A percentile compares a stretch with the other conserved stretches of the same genome.
Evolutionary conservation across 163 green algal species (phyloP).

Genomic region (Chloroidium sp.): DNA sequence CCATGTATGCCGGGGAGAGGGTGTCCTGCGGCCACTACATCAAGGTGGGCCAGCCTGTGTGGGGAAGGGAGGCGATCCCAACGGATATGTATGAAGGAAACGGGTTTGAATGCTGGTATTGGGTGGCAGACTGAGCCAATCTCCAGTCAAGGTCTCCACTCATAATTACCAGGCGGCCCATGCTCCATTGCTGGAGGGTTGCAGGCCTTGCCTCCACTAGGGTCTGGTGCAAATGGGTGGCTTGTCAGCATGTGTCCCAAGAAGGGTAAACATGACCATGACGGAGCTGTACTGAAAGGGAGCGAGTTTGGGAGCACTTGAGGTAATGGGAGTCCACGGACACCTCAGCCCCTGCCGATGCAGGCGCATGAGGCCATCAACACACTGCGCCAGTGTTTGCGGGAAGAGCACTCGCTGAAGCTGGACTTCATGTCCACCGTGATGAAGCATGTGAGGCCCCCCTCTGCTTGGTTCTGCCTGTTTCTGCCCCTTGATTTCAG

Average conservation of each 20-base stretch:
- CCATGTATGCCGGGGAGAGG: conserved; percentile 41
- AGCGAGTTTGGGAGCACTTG: not conserved
- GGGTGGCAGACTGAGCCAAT: too few species aligned
- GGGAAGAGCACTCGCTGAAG: conserved; percentile 36
- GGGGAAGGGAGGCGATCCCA: not conserved
- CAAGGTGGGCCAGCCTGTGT: not conserved
- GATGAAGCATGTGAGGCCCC: conserved; percentile 28
- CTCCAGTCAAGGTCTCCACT: too few species aligned
- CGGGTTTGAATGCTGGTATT: too few species aligned
- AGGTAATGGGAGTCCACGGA: not conserved
- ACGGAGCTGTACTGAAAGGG: not conserved
- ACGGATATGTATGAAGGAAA: not conserved
- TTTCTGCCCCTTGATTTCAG: too few species aligned
- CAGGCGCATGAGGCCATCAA: conserved; percentile 23
- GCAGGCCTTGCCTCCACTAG: too few species aligned
- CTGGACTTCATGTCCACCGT: conserved; percentile 38
- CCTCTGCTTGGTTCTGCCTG: too few species aligned
- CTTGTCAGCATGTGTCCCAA: not conserved
- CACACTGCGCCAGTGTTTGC: conserved; percentile 24
- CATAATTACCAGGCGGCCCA: too few species aligned
- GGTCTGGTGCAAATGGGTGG: not conserved
- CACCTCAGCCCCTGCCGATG: not conserved
- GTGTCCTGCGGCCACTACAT: not conserved
- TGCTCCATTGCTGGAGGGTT: too few species aligned
- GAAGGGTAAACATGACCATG: not conserved